These are phyloP conservation scores for Aspergillus unguis DNA, from an alignment of 2,329 filamentous ascomycete genomes.

Conservation along the genomic window DNA sequence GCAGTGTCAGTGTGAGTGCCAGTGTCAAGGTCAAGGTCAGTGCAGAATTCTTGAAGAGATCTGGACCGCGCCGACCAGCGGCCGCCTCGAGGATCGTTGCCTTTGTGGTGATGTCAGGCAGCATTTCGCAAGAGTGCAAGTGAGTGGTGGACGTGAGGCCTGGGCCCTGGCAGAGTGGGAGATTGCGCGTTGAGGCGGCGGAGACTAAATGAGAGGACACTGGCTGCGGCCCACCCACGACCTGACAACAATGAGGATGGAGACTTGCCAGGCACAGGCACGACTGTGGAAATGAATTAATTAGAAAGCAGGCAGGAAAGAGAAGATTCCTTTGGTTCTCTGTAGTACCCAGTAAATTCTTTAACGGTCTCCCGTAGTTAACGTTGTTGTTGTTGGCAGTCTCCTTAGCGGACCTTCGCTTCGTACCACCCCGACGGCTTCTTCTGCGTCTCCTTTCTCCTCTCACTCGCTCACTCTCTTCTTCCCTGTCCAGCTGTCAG, in stretches of 20 bases:
- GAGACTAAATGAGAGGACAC: background rate
- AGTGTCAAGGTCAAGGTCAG: no score
- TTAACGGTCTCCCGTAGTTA: no score
- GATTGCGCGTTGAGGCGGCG: slow-evolving; percentile 1
- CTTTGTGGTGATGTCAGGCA: slow-evolving; percentile 7
- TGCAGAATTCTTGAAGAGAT: no score
- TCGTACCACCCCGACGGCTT: background rate
- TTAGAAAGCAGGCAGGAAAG: no score
- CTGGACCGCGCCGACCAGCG: background rate
- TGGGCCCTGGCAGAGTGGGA: background rate
- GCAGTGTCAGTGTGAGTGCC: no score
- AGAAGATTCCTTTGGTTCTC: no score
- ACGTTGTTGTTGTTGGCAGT: background rate
- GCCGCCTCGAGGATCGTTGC: slow-evolving; percentile 1
- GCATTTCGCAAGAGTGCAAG: background rate
- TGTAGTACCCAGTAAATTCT: no score
- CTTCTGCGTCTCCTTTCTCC: slow-evolving; percentile 2
- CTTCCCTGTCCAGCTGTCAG: slow-evolving; percentile 15
- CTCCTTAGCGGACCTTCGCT: background rate
- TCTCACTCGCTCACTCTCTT: slow-evolving; percentile 3
- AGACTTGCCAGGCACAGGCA: background rate
- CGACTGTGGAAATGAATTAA: no score
- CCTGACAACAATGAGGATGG: background rate
- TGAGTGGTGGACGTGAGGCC: background rate
- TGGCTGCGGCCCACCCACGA: background rate